Conservation (phyloP, 225 moss, liverwort and hornwort species). For the Polytrichum formosum region DNA sequence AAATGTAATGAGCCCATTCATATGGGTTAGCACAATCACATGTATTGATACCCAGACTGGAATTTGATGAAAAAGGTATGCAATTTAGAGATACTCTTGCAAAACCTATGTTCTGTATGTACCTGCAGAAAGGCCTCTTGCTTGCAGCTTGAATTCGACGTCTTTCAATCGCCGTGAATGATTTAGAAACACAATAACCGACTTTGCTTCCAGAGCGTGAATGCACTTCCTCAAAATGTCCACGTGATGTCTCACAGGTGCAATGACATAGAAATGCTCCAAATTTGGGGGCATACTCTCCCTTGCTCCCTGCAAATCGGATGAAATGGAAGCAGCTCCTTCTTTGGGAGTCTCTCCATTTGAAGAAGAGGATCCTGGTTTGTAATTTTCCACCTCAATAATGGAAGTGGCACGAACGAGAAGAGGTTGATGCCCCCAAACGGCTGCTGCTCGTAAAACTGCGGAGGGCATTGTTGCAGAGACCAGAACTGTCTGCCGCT, state of each 20-base stretch:
- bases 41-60: no score
- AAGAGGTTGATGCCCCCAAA: conserved; percentile 92
- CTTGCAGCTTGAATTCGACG: conserved; percentile 82
- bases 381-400: conserved; percentile 62
- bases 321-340: conserved; percentile 24
- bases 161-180: conserved; percentile 88
- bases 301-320: conserved; percentile 68
- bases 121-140: conserved; percentile 82
- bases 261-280: conserved; percentile 76
- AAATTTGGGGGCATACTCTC: conserved; percentile 96
- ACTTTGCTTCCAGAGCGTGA: conserved; percentile 77
- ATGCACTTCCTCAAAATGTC: conserved; percentile 85
- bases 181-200: conserved; percentile 90
- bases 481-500: conserved; percentile 92
- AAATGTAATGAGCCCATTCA: no score
- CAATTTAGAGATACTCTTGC: no score
- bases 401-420: conserved; percentile 86
- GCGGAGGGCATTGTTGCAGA: conserved; percentile 97
- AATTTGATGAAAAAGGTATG: no score
- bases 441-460: conserved; percentile 84
- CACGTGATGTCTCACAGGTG: conserved; percentile 81
- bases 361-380: conserved; percentile 17
- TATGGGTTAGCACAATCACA: no score
- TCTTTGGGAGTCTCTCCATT: conserved; percentile 26
- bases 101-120: background rate